Percentiles rank a stretch among this genome's conserved stretches.
Conservation (phyloP, 2,329 filamentous ascomycete species). For the Blastomyces gilchristii region DNA sequence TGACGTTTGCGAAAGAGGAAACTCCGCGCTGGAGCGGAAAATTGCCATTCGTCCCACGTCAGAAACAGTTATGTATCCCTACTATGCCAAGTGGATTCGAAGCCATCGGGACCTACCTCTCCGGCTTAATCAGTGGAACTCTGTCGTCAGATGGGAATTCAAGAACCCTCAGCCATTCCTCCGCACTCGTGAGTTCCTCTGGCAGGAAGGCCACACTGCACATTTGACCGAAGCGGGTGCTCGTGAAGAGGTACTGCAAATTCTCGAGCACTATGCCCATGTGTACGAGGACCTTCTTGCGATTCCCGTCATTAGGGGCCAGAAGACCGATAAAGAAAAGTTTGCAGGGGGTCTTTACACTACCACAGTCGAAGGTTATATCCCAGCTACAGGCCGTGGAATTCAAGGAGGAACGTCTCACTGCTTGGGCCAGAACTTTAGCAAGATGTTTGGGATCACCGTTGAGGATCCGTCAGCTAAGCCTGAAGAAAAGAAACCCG, state of each 20-base stretch:
- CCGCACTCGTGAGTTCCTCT: slow-evolving; percentile 86
- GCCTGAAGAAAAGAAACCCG: slow-evolving; percentile 62
- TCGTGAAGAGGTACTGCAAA: slow-evolving; percentile 77
- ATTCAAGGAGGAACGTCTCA: slow-evolving; percentile 96
- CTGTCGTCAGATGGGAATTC: slow-evolving; percentile 89
- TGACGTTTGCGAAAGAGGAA: slow-evolving; percentile 51
- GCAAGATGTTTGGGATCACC: slow-evolving; percentile 97
- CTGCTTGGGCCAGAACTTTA: slow-evolving; percentile 93
- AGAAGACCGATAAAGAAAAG: slow-evolving; percentile 96
- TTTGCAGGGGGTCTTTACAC: slow-evolving; percentile 96
- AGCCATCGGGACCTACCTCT: slow-evolving; percentile 90
- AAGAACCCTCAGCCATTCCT: slow-evolving; percentile 83
- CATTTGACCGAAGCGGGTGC: slow-evolving; percentile 77
- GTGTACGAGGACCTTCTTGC: slow-evolving; percentile 91
- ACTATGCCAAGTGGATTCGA: slow-evolving; percentile 95
- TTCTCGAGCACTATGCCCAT: slow-evolving; percentile 82
- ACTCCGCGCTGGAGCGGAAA: slow-evolving; percentile 78
- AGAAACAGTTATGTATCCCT: slow-evolving; percentile 84
- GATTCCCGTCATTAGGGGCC: slow-evolving; percentile 84
- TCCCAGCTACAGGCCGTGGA: slow-evolving; percentile 86
- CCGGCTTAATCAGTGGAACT: slow-evolving; percentile 97
- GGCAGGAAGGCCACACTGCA: slow-evolving; percentile 94
- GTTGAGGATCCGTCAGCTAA: slow-evolving; percentile 78
- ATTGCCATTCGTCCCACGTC: slow-evolving; percentile 60
- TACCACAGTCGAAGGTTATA: slow-evolving; percentile 93